Base-by-base conservation (phyloP, 2,329 filamentous ascomycete species). In the Aureobasidium pullulans region DNA sequence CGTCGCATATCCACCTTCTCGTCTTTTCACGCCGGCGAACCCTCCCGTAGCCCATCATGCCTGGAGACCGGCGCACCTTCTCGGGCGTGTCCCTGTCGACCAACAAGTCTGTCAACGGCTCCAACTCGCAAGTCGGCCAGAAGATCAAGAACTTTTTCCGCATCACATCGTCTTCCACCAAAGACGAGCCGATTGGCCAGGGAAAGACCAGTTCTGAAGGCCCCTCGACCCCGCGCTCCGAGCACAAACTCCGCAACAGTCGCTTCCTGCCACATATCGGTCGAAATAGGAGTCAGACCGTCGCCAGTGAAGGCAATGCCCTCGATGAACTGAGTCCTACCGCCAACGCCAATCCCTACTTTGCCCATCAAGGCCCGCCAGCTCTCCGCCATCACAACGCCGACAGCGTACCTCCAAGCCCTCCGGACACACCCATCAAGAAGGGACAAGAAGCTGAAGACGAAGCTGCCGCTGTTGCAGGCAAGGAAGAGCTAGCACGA, bases 341-440 rank as follows among this genome's bases (percentile, higher is more conserved):
- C 4, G 93, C 92, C 54, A 86, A 93, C 70, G 93, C 91, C 64
- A 99, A 99, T 72, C 94, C 94, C 16, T 99, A 99, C 76, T 99
- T 97, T 74, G 89, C 86, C 65, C 94, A 97, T 72, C 94, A 99
- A 76, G 94, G 94, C 60, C 91, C 91, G 67, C 94, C 94, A 4
- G 89, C 90, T 64, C 79, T 97, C 67, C 87, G 93, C 70, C 94
- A 99, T 77, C 91, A 95, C 77, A 96, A 97, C 73, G 90, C 94
- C 66, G 89, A 87, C 69, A 96, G 91, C 64, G 89, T 96, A 37
- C 92, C 94, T 13, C 90, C 91, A 11, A 96, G 92, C 62, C 93
- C 94, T 32, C 90, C 93, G 46, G 91, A 96, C 72, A 96, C 91
- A 1, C 92, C 93, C 65, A 69, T 72, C 32, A 68, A 89, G 88